These are phyloP conservation scores for Cytospora piceicola DNA, from an alignment of 2,329 filamentous ascomycete species.

Conservation along the genomic window DNA sequence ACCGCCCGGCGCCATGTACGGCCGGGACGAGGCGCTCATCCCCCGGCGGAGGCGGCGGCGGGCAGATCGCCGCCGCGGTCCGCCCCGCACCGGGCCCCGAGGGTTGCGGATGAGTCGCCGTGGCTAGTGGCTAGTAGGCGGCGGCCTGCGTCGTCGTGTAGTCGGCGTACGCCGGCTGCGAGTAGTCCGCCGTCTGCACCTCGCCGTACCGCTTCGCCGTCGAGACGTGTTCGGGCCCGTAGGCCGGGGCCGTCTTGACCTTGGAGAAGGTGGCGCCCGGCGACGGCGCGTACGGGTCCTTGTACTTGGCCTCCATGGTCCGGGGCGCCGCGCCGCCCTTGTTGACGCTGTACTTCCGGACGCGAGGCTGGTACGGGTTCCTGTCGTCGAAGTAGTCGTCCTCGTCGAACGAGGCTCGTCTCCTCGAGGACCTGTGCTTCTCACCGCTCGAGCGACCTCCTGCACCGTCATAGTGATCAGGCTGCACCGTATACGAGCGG, in stretches of 20 bases:
- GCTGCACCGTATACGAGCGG: conserved; percentile 34
- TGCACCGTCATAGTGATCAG: conserved; percentile 11
- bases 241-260: conserved; percentile 30
- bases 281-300: conserved; percentile 15
- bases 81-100: not conserved
- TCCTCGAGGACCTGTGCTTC: conserved; percentile 25
- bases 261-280: conserved; percentile 25
- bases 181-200: conserved; percentile 30
- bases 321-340: conserved; percentile 15
- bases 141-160: not conserved
- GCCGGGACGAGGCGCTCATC: not conserved
- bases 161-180: conserved; percentile 10
- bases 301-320: conserved; percentile 18
- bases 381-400: conserved; percentile 20
- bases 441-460: conserved; percentile 14
- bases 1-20: conserved; percentile 18
- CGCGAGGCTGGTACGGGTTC: conserved; percentile 6
- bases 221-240: conserved; percentile 30
- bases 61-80: no score
- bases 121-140: not conserved
- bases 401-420: conserved; percentile 31
- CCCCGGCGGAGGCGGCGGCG: no score
- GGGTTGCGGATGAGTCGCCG: not conserved
- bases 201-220: conserved; percentile 33
- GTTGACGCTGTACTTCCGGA: conserved; percentile 17